These are phyloP conservation scores for Lanmaoa rubissima DNA, from an alignment of 768 basidiomycete species.

Conservation along the genomic window DNA sequence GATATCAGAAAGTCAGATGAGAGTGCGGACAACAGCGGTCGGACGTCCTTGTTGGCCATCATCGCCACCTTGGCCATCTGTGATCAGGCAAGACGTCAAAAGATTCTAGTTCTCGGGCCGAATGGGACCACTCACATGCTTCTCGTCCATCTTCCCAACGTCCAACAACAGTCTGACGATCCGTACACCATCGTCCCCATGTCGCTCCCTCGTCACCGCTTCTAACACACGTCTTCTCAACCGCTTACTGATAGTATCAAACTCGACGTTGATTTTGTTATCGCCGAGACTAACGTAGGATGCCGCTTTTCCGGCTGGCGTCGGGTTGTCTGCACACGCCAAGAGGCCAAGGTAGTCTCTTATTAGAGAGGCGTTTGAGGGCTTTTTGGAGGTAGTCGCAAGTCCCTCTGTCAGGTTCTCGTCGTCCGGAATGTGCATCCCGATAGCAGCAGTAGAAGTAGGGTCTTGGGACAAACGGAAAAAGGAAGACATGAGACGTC, in stretches of 20 bases:
- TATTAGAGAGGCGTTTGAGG: constrained; percentile 54
- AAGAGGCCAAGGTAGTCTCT: constrained; percentile 83
- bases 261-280: constrained; percentile 79
- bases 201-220: constrained; percentile 74
- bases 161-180: constrained; percentile 76
- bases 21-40: constrained; percentile 75
- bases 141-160: constrained; percentile 92
- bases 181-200: constrained; percentile 80
- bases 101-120: neutral
- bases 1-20: constrained; percentile 82
- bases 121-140: constrained; percentile 57
- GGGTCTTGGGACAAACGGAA: constrained; percentile 44
- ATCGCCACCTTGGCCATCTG: constrained; percentile 92
- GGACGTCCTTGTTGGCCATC: constrained; percentile 86
- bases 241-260: constrained; percentile 65
- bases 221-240: constrained; percentile 73
- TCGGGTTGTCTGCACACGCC: constrained; percentile 81
- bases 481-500: neutral
- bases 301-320: constrained; percentile 60
- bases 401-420: constrained; percentile 64
- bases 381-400: constrained; percentile 51
- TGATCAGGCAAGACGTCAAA: neutral
- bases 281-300: constrained; percentile 71
- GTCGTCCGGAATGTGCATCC: constrained; percentile 61
- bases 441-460: constrained; percentile 62